phyloP scores from a whole-genome alignment of 148 eudicot species.

The Fallopia convolvulus region DNA sequence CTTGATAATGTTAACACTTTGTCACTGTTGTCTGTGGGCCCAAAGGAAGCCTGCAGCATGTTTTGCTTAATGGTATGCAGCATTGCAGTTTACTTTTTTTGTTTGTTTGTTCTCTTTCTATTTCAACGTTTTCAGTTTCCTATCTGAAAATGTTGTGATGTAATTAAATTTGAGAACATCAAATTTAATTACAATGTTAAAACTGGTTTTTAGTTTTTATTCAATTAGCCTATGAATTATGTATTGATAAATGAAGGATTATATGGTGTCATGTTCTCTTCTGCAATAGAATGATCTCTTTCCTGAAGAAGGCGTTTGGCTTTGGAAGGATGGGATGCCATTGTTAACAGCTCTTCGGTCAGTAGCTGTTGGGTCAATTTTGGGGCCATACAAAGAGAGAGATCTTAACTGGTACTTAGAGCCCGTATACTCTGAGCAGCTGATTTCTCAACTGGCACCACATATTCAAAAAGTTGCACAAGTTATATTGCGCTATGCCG shows the following conservation, averaged over 20 bases:
- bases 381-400: constrained; percentile 78
- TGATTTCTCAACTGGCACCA: constrained; percentile 66
- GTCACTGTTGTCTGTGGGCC: constrained; percentile 73
- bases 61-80: constrained; percentile 64
- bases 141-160: background rate
- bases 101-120: background rate
- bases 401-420: constrained; percentile 80
- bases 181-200: background rate
- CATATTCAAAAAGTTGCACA: constrained; percentile 66
- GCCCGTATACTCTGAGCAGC: constrained; percentile 40
- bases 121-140: background rate
- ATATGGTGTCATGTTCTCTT: background rate
- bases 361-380: constrained; percentile 61
- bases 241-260: background rate
- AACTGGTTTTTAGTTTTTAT: background rate
- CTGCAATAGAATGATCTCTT: constrained; percentile 69
- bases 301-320: constrained; percentile 81
- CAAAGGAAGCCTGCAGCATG: constrained; percentile 88
- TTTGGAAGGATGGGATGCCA: constrained; percentile 89
- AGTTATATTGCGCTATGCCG: constrained; percentile 71
- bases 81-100: background rate
- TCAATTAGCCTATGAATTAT: background rate
- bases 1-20: constrained; percentile 85
- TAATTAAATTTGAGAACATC: background rate
- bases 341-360: constrained; percentile 63